These are phyloP conservation scores for Jackrogersella multiformis DNA, from an alignment of 495 filamentous ascomycete genomes.

Conservation along the genomic window DNA sequence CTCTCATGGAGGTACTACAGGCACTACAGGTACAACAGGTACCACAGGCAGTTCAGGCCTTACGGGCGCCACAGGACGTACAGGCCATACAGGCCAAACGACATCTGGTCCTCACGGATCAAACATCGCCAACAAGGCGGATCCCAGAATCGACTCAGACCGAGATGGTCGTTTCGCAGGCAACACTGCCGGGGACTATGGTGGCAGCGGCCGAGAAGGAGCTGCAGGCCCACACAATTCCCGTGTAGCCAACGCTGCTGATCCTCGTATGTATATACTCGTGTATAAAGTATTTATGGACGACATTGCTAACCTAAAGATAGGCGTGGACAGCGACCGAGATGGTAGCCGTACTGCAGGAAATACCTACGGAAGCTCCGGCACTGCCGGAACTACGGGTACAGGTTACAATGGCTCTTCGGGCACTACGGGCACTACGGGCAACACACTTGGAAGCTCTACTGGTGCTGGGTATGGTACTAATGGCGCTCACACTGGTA, in stretches of 20 bases:
- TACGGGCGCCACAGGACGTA: conserved; percentile 18
- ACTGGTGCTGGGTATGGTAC: too few species aligned
- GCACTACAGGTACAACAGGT: conserved; percentile 5
- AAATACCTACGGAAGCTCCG: conserved; percentile 46
- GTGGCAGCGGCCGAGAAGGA: conserved; percentile 37
- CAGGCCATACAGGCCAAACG: conserved; percentile 35
- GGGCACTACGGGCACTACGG: conserved; percentile 11
- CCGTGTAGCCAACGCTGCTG: conserved; percentile 55
- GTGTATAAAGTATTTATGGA: neutral
- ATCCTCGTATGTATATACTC: conserved; percentile 51
- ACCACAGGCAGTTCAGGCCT: neutral
- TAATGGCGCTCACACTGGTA: conserved; percentile 8
- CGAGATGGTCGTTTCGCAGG: conserved; percentile 48
- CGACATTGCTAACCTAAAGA: conserved; percentile 22
- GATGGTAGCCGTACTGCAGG: conserved; percentile 52
- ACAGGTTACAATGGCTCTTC: neutral
- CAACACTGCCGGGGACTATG: conserved; percentile 40
- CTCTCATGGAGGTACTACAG: conserved; percentile 33
- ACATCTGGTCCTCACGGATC: conserved; percentile 62
- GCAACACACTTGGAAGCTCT: neutral
- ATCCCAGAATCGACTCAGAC: conserved; percentile 61
- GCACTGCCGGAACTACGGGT: conserved; percentile 40
- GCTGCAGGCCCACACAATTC: conserved; percentile 41
- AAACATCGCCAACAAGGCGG: conserved; percentile 63
- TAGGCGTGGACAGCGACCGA: conserved; percentile 54